Evolutionary conservation across 768 basidiomycete genomes (phyloP).

Genomic region (Mycena albidolilacea): DNA sequence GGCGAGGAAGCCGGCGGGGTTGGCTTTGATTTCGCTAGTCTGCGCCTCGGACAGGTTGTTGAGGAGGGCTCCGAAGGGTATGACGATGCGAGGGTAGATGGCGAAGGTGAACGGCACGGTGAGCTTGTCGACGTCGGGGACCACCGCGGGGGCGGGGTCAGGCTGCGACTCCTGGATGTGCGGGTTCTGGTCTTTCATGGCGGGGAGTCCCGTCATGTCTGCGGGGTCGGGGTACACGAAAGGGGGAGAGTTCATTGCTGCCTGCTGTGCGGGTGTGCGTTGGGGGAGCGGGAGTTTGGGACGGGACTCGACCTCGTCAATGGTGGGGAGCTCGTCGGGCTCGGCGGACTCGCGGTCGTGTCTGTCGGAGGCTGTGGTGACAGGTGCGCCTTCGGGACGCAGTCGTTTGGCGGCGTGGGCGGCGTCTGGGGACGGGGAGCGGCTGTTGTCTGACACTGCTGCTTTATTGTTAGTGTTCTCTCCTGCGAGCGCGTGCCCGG

Average conservation of each 20-base stretch:
- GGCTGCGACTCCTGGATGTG: background rate
- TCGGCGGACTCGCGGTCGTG: too few species aligned
- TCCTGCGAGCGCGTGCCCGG: too few species aligned
- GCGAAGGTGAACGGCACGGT: slow-evolving; percentile 1
- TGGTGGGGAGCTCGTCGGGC: background rate
- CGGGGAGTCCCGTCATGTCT: background rate
- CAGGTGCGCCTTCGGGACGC: too few species aligned
- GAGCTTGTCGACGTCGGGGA: background rate
- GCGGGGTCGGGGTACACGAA: background rate
- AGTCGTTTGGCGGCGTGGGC: too few species aligned
- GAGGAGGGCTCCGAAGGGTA: background rate
- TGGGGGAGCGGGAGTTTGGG: background rate
- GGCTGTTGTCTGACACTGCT: too few species aligned
- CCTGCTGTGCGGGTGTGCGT: background rate
- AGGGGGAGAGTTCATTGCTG: background rate
- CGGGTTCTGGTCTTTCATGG: background rate
- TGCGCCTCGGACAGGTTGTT: background rate
- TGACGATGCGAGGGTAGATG: background rate
- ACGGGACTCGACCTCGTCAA: background rate
- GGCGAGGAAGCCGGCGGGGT: background rate
- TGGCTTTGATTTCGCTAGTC: background rate
- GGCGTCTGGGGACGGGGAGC: too few species aligned
- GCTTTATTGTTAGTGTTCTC: too few species aligned
- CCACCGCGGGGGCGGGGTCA: background rate
- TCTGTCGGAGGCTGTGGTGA: too few species aligned